Evolutionary conservation across 2,329 filamentous ascomycete genomes (phyloP), one percentile per base, ranked within the genome.

Genomic region (Zopfia rhizophila): DNA sequence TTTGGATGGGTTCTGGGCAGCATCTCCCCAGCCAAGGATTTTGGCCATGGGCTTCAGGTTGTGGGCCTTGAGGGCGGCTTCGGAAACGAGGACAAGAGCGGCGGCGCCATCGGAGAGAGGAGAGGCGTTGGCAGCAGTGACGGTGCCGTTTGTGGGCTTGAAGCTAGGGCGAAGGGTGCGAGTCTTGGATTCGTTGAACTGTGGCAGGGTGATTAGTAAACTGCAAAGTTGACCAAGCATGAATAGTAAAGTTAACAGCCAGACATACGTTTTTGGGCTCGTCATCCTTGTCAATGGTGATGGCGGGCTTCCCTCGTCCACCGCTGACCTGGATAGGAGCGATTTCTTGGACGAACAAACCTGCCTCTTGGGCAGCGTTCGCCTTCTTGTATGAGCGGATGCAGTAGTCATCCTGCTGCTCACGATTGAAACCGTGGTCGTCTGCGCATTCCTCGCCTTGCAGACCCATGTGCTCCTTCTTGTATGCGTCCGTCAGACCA

Each of bases 21-120:
- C 93, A 69, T 99, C 94, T 63, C 87, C 94, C 94, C 94, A 99
- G 65, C 94, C 94, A 52, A 94, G 87, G 67, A 99, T 97, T 83
- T 95, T 96, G 69, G 91, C 94, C 55, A 99, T 82, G 45, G 94
- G 94, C 76, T 89, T 97, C 57, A 97, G 81, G 66, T 86, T 86
- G 59, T 97, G 87, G 77, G 94, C 87, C 81, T 96, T 92, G 66
- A 99, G 81, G 77, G 95, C 96, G 49, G 88, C 88, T 79, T 97
- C 93, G 29, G 92, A 97, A 62, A 95, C 91, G 56, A 99, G 88
- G 49, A 99, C 90, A 50, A 97, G 79, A 48, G 94, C 94, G 16
- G 92, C 88, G 41, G 91, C 93, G 59, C 94, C 94, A 72, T 99
- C 94, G 70, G 95, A 97, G 66, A 99, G 85, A 39, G 94, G 94